phyloP scores from a whole-genome alignment of 208 protist species.

The Acanthamoeba healyi region DNA sequence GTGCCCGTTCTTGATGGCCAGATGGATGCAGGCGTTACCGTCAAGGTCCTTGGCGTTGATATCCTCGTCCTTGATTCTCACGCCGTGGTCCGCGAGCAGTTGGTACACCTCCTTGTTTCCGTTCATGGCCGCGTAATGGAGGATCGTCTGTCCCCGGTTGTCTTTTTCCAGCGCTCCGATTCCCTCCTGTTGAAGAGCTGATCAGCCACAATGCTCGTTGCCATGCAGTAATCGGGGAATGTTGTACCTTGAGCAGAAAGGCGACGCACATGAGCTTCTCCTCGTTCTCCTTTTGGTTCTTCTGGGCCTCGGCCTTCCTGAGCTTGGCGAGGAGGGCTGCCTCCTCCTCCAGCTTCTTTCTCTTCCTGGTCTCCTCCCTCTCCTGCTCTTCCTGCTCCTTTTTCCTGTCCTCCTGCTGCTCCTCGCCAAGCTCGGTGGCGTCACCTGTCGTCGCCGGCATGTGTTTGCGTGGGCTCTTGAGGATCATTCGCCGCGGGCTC shows the following conservation, averaged over 20 bases:
- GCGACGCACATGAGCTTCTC: neutral
- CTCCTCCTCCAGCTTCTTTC: neutral
- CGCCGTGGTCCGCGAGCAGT: neutral
- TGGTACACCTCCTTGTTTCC: neutral
- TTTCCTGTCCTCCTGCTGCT: no score
- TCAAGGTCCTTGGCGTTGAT: constrained; percentile 12
- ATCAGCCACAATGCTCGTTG: no score
- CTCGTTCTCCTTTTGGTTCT: neutral
- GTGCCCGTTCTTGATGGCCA: neutral
- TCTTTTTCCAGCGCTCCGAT: neutral
- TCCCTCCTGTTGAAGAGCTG: no score
- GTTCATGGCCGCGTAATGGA: neutral
- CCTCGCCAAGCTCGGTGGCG: neutral
- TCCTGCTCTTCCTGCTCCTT: neutral
- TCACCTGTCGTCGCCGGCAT: neutral
- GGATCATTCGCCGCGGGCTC: constrained; percentile 21
- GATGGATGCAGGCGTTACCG: constrained; percentile 4
- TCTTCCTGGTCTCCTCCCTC: no score
- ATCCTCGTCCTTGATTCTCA: neutral
- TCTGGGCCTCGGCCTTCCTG: neutral
- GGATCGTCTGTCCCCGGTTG: neutral
- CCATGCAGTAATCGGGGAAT: no score
- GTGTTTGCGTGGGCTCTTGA: constrained; percentile 40
- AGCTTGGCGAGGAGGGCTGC: neutral
- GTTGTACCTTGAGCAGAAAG: no score